phyloP scores from a whole-genome alignment of 169 alveolate species.

The Plasmodium knowlesi region DNA sequence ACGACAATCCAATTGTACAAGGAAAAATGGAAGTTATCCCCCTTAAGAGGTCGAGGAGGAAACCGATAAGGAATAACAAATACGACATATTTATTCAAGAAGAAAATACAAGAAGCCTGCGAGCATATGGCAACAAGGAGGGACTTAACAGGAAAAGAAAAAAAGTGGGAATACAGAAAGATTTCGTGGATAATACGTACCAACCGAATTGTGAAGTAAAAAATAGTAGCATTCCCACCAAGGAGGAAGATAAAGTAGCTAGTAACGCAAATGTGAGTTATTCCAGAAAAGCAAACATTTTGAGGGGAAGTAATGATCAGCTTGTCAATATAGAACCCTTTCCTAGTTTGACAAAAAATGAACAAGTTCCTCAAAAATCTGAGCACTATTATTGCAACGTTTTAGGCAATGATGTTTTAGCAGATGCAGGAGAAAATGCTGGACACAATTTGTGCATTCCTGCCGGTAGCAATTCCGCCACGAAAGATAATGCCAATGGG shows the following conservation, averaged over 20 bases:
- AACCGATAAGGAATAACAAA: neutral
- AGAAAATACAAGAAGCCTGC: neutral
- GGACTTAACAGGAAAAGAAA: neutral
- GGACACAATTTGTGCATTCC: neutral
- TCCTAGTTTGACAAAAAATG: neutral
- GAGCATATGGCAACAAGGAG: neutral
- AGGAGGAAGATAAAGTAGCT: neutral
- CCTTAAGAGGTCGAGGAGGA: neutral
- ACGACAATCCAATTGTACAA: neutral
- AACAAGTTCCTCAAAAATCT: neutral
- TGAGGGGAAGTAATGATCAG: neutral
- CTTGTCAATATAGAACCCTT: neutral
- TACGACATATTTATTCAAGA: neutral
- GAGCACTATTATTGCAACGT: slow-evolving; percentile 1
- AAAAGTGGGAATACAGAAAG: neutral
- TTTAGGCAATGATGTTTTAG: slow-evolving; percentile 18
- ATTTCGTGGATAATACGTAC: neutral
- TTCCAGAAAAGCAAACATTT: neutral
- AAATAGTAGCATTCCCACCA: neutral
- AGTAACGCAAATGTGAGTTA: neutral
- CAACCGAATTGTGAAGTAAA: neutral
- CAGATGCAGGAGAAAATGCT: neutral
- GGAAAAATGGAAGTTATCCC: neutral
- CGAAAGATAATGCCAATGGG: neutral
- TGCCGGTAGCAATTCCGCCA: neutral